phyloP scores from a whole-genome alignment of 2,329 filamentous ascomycete species.

The Blumeria hordei region DNA sequence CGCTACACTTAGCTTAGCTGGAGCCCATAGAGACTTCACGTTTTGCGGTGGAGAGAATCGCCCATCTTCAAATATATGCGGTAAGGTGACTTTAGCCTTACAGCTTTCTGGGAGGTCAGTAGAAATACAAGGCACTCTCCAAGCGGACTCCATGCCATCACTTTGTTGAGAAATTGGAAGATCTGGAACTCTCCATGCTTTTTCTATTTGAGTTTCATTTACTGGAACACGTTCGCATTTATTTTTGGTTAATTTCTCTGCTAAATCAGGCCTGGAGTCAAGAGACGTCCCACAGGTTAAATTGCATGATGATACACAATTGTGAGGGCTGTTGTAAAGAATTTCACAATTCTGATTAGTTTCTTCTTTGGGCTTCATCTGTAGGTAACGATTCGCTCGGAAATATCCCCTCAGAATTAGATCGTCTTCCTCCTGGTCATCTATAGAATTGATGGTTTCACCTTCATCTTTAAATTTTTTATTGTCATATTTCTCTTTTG shows the following conservation, averaged over 20 bases:
- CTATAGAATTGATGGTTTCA: conserved; percentile 9
- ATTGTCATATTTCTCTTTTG: too few relatives aligned
- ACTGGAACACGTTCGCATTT: not conserved
- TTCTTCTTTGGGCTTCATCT: conserved; percentile 4
- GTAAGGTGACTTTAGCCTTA: too few relatives aligned
- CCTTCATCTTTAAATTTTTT: conserved; percentile 3
- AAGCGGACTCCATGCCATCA: conserved; percentile 10
- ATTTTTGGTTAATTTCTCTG: not conserved
- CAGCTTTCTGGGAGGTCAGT: too few relatives aligned
- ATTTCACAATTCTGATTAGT: not conserved
- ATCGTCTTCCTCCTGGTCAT: conserved; percentile 14
- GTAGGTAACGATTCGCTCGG: conserved; percentile 7
- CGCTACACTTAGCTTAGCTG: conserved; percentile 3
- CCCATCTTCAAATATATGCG: conserved; percentile 5
- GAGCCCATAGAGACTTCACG: conserved; percentile 13
- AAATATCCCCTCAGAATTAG: conserved; percentile 14
- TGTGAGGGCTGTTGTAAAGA: too few relatives aligned
- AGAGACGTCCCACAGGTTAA: too few relatives aligned
- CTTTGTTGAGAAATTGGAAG: conserved; percentile 10
- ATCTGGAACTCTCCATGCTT: conserved; percentile 13
- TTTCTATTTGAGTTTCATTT: conserved; percentile 2
- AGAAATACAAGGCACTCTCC: conserved; percentile 6
- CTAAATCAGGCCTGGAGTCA: too few relatives aligned
- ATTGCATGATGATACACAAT: too few relatives aligned
- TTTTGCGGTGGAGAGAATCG: conserved; percentile 10